Conservation (phyloP, 768 basidiomycete genomes). For the Podaxis pistillaris region DNA sequence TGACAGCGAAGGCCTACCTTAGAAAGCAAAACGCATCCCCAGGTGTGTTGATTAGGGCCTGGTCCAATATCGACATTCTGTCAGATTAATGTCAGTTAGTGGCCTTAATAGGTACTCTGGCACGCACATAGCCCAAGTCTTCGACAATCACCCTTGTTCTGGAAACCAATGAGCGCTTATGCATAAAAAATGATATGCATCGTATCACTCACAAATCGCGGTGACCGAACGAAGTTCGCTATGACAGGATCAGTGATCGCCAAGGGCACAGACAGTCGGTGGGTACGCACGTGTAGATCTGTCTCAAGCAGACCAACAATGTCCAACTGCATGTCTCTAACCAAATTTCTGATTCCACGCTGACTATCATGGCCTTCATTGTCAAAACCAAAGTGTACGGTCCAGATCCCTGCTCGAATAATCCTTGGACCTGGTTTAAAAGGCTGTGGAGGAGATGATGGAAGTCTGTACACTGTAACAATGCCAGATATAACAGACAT, state of each 20-base stretch:
- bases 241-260: slow-evolving; percentile 1
- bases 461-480: slow-evolving; percentile 53
- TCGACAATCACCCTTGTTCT: slow-evolving; percentile 77
- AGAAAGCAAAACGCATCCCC: slow-evolving; percentile 81
- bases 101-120: not conserved
- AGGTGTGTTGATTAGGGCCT: slow-evolving; percentile 85
- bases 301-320: slow-evolving; percentile 85
- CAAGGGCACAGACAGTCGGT: not conserved
- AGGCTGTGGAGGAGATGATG: slow-evolving; percentile 47
- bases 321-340: slow-evolving; percentile 82
- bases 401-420: slow-evolving; percentile 88
- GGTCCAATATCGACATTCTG: slow-evolving; percentile 90
- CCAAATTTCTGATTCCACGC: slow-evolving; percentile 54
- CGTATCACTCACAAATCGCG: slow-evolving; percentile 63
- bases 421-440: slow-evolving; percentile 64
- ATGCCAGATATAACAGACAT: slow-evolving; percentile 49
- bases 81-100: not conserved
- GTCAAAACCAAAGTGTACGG: slow-evolving; percentile 85
- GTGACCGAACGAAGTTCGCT: slow-evolving; percentile 66
- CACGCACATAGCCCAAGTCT: slow-evolving; percentile 78
- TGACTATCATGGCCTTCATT: slow-evolving; percentile 76
- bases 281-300: slow-evolving; percentile 68
- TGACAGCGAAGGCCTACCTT: slow-evolving; percentile 44
- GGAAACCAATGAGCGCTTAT: slow-evolving; percentile 9
- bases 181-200: not conserved